Conservation (phyloP, 2,329 filamentous ascomycete genomes). For the Nothophaeocryptopus gaeumannii region DNA sequence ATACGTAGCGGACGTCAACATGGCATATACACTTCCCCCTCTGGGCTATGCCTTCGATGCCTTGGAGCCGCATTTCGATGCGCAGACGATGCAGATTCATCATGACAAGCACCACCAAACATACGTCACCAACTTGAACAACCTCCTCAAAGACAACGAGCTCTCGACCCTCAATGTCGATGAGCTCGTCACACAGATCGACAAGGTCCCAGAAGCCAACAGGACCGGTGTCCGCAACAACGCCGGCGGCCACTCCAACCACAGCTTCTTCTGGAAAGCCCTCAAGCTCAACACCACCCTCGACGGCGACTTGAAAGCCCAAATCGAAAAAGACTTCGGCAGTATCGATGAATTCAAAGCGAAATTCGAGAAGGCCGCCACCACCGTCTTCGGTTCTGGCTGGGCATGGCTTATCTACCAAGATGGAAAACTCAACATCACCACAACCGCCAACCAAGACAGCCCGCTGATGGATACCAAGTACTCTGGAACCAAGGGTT, state of each 20-base stretch:
- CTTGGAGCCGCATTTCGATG: conserved; percentile 70
- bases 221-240: conserved; percentile 78
- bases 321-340: conserved; percentile 67
- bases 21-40: conserved; percentile 31
- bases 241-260: conserved; percentile 89
- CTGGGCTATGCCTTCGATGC: conserved; percentile 50
- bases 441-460: conserved; percentile 85
- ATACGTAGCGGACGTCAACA: conserved; percentile 14
- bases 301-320: conserved; percentile 56
- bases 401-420: conserved; percentile 82
- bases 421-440: conserved; percentile 63
- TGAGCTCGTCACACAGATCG: conserved; percentile 47
- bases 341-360: conserved; percentile 63
- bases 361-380: conserved; percentile 62
- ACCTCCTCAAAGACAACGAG: conserved; percentile 58
- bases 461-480: conserved; percentile 43
- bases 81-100: conserved; percentile 78
- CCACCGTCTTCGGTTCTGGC: conserved; percentile 76
- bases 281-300: conserved; percentile 60
- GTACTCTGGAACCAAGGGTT: conserved; percentile 53
- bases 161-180: conserved; percentile 49
- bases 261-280: conserved; percentile 89
- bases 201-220: conserved; percentile 61
- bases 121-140: conserved; percentile 74
- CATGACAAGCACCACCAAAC: conserved; percentile 77